A percentile compares a stretch with the other conserved stretches of the same genome.
Conservation (phyloP, 2,329 filamentous ascomycete genomes). For the Pseudogymnoascus sp. region DNA sequence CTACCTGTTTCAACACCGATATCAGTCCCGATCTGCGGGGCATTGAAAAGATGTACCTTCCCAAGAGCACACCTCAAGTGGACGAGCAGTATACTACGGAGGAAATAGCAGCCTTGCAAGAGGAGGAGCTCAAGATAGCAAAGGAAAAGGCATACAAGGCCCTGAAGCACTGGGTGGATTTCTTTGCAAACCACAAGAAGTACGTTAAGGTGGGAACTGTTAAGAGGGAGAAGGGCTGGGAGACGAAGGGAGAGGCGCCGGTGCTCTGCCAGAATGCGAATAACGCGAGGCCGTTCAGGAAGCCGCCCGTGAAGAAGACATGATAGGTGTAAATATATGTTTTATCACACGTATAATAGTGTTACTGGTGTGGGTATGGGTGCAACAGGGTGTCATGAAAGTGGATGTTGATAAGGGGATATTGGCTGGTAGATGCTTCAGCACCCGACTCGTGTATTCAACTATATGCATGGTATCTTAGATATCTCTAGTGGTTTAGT, state of each 20-base stretch:
- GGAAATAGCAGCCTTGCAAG: slow-evolving; percentile 45
- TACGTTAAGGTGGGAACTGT: slow-evolving; percentile 76
- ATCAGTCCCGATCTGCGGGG: slow-evolving; percentile 76
- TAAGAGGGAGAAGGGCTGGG: slow-evolving; percentile 50
- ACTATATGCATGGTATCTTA: slow-evolving; percentile 5
- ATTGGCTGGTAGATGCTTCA: neutral
- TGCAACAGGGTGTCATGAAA: neutral
- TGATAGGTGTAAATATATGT: neutral
- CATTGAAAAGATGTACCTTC: slow-evolving; percentile 76
- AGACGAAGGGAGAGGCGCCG: slow-evolving; percentile 44
- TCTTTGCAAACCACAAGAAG: slow-evolving; percentile 72
- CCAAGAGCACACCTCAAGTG: slow-evolving; percentile 51
- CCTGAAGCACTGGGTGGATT: slow-evolving; percentile 71
- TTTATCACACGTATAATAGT: neutral
- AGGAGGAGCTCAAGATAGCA: slow-evolving; percentile 58
- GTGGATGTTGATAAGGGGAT: neutral
- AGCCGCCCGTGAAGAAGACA: slow-evolving; percentile 43
- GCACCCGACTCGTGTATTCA: neutral
- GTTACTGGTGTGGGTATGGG: neutral
- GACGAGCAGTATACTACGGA: slow-evolving; percentile 50
- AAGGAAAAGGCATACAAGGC: slow-evolving; percentile 55
- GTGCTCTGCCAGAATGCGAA: slow-evolving; percentile 61
- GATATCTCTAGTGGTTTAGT: neutral
- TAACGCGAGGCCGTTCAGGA: slow-evolving; percentile 46
- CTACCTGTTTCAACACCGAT: slow-evolving; percentile 78